phyloP scores from a whole-genome alignment of 2,329 filamentous ascomycete species.

The Juglanconis oblonga region DNA sequence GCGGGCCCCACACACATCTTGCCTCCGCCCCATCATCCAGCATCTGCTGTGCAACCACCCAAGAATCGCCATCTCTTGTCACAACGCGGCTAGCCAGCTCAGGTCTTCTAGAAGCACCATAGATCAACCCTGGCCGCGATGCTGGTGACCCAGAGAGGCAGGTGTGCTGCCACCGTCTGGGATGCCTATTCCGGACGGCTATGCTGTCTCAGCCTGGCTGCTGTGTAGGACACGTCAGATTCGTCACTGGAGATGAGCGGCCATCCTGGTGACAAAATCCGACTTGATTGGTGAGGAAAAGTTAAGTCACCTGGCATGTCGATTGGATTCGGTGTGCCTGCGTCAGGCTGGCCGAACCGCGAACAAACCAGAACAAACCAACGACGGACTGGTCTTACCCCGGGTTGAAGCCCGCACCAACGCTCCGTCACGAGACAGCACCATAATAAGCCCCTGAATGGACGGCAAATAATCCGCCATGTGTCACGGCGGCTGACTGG shows the following conservation, averaged over 20 bases:
- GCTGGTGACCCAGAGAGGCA: not conserved
- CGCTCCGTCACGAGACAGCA: not conserved
- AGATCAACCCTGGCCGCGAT: not conserved
- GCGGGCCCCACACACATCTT: not conserved
- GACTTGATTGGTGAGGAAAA: too few relatives aligned
- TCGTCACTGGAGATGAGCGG: too few relatives aligned
- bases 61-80: not conserved
- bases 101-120: too few relatives aligned
- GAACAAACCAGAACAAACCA: not conserved
- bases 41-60: constrained; percentile 8
- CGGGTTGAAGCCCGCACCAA: not conserved
- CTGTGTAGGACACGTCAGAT: too few relatives aligned
- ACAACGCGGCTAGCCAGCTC: not conserved
- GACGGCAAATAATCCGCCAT: not conserved
- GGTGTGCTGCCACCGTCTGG: not conserved
- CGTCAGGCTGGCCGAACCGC: not conserved
- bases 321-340: not conserved
- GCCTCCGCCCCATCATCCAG: not conserved
- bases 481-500: not conserved
- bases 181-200: not conserved
- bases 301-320: not conserved
- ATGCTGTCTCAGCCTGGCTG: not conserved
- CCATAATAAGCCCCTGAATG: not conserved
- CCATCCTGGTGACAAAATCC: too few relatives aligned
- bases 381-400: not conserved